Conservation (phyloP, 495 filamentous ascomycete genomes). For the Penicillium cosmopolitanum region DNA sequence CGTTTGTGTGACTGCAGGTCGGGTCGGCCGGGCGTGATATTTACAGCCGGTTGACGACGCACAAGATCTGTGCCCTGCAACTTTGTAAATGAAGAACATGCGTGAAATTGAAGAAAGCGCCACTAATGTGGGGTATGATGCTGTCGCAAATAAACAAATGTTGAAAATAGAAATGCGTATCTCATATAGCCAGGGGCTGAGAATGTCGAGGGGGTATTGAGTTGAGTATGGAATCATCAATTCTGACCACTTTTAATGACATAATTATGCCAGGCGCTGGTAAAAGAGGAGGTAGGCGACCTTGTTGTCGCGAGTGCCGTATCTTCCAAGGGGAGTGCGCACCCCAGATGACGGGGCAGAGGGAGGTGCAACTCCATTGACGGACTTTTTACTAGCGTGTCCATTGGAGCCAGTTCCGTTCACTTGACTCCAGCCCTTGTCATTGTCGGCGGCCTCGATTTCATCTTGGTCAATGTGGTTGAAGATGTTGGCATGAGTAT, state of each 20-base stretch:
- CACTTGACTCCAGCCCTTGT: slow-evolving; percentile 85
- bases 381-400: slow-evolving; percentile 63
- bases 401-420: slow-evolving; percentile 56
- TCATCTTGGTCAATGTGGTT: slow-evolving; percentile 70
- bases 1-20: neutral
- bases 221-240: slow-evolving; percentile 1
- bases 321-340: slow-evolving; percentile 63
- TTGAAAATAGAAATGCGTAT: slow-evolving; percentile 5
- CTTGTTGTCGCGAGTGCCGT: slow-evolving; percentile 85
- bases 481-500: slow-evolving; percentile 66
- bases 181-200: slow-evolving; percentile 1
- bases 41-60: neutral
- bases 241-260: neutral
- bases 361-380: slow-evolving; percentile 64
- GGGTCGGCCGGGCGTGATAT: neutral
- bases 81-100: slow-evolving; percentile 8
- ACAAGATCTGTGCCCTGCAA: neutral
- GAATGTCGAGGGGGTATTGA: slow-evolving; percentile 8
- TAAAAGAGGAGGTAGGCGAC: slow-evolving; percentile 97
- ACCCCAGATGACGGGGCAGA: slow-evolving; percentile 55
- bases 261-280: slow-evolving; percentile 63
- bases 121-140: slow-evolving; percentile 21
- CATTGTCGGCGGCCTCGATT: slow-evolving; percentile 58
- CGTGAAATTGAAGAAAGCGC: slow-evolving; percentile 12
- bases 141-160: slow-evolving; percentile 10